Conservation (phyloP, 2,329 filamentous ascomycete species). For the Balansia obtecta region DNA sequence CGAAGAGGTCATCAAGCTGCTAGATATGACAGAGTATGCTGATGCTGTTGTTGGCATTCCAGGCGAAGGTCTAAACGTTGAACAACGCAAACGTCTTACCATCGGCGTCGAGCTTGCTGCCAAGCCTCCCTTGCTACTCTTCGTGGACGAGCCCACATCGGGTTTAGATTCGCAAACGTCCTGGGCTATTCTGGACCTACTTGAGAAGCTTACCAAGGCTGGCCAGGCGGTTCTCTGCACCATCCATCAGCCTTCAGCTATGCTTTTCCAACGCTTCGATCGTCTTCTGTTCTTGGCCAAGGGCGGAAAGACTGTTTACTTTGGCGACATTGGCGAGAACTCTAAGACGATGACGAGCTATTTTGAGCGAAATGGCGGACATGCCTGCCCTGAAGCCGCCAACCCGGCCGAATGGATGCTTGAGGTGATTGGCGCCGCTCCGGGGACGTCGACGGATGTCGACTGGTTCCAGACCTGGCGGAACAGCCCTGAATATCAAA, state of each 20-base stretch:
- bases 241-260: conserved; percentile 92
- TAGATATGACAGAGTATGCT: conserved; percentile 84
- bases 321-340: conserved; percentile 64
- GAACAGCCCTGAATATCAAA: conserved; percentile 40
- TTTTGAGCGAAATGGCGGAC: conserved; percentile 62
- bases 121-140: conserved; percentile 78
- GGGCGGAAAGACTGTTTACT: conserved; percentile 70
- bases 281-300: conserved; percentile 65
- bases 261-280: conserved; percentile 87
- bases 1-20: conserved; percentile 76
- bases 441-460: conserved; percentile 48
- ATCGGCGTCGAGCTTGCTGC: conserved; percentile 95
- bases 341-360: conserved; percentile 57
- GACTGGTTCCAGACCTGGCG: conserved; percentile 56
- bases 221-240: conserved; percentile 94
- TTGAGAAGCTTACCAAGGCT: conserved; percentile 79
- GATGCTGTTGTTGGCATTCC: conserved; percentile 85
- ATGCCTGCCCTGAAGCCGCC: conserved; percentile 49
- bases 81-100: conserved; percentile 65
- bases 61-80: conserved; percentile 69
- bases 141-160: conserved; percentile 90
- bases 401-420: conserved; percentile 81
- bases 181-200: conserved; percentile 78
- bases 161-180: conserved; percentile 89
- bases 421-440: conserved; percentile 48